Conservation (phyloP, 371 early-diverging fungal species). For the Mortierella sp. region DNA sequence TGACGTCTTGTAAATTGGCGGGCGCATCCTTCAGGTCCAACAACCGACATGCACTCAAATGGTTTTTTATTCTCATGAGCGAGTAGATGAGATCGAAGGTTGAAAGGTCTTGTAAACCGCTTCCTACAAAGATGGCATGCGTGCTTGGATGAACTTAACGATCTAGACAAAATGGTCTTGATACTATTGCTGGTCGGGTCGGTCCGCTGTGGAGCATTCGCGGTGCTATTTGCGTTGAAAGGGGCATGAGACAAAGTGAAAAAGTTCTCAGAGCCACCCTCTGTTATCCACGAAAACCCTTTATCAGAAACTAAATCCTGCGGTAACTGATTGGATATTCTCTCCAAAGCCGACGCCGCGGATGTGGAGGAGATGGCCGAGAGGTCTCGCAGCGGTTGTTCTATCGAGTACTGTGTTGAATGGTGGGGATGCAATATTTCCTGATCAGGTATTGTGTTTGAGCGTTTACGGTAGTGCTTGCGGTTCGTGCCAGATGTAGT, state of each 20-base stretch:
- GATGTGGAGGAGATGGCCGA: not conserved
- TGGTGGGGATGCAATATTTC: not conserved
- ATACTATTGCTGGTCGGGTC: not conserved
- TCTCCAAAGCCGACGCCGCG: not conserved
- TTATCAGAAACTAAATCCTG: not conserved
- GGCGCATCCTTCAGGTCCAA: not conserved
- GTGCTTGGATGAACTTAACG: not conserved
- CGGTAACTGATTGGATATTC: not conserved
- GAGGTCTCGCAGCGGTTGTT: not conserved
- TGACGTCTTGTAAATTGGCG: slow-evolving; percentile 1
- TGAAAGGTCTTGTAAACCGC: not conserved
- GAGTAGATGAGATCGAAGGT: not conserved
- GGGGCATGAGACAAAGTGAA: not conserved
- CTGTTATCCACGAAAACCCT: not conserved
- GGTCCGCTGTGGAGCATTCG: not conserved
- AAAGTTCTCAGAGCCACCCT: not conserved
- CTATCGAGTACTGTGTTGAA: not conserved
- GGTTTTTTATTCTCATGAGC: not conserved
- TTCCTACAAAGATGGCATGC: not conserved
- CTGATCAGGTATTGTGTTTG: not conserved
- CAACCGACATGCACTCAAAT: not conserved
- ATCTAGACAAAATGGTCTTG: not conserved
- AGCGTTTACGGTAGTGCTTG: not conserved
- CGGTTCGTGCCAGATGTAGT: not conserved
- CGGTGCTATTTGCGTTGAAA: not conserved